These are phyloP conservation scores for Lachnellula arida DNA, from an alignment of 2,329 filamentous ascomycete species.

Conservation along the genomic window DNA sequence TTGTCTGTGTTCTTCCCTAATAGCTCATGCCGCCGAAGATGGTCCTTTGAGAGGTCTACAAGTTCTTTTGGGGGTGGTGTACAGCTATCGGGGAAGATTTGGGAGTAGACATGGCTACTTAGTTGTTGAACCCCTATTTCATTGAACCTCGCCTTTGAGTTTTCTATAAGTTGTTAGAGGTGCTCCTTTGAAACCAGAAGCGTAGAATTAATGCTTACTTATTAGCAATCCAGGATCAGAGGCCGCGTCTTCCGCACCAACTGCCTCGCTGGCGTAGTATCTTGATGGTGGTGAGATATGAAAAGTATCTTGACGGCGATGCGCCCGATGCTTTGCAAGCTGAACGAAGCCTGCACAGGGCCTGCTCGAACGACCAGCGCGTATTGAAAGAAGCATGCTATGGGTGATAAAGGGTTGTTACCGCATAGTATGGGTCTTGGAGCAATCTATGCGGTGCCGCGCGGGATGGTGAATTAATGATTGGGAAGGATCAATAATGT, in stretches of 20 bases:
- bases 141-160: slow-evolving; percentile 68
- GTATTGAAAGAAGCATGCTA: slow-evolving; percentile 30
- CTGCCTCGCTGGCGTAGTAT: slow-evolving; percentile 29
- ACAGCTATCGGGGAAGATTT: slow-evolving; percentile 65
- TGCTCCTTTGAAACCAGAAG: background rate
- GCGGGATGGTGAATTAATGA: background rate
- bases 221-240: slow-evolving; percentile 9
- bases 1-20: slow-evolving; percentile 85
- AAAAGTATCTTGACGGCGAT: slow-evolving; percentile 25
- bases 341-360: slow-evolving; percentile 44
- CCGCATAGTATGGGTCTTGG: slow-evolving; percentile 17
- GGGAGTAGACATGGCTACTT: slow-evolving; percentile 74
- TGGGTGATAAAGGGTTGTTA: slow-evolving; percentile 9
- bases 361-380: slow-evolving; percentile 26
- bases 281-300: slow-evolving; percentile 41
- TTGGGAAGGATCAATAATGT: background rate
- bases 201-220: slow-evolving; percentile 12
- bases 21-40: slow-evolving; percentile 79
- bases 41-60: slow-evolving; percentile 73
- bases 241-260: background rate
- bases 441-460: slow-evolving; percentile 3
- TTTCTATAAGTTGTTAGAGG: slow-evolving; percentile 17
- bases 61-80: slow-evolving; percentile 63
- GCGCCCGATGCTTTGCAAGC: slow-evolving; percentile 45
- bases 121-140: slow-evolving; percentile 94